Conservation (phyloP, 176 grass and related monocot genomes). For the Oryza coarctata region DNA sequence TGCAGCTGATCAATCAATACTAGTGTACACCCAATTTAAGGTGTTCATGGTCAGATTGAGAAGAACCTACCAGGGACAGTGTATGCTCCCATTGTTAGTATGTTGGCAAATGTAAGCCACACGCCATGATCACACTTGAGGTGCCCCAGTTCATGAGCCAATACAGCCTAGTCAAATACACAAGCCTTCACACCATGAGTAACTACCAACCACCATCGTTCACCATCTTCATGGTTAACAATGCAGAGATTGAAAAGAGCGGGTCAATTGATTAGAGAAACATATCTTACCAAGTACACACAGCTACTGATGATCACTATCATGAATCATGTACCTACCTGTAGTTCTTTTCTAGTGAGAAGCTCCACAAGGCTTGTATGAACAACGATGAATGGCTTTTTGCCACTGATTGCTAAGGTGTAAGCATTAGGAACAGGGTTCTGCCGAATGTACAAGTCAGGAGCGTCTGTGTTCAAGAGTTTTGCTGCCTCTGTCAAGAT, state of each 20-base stretch:
- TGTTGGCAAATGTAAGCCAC: slow-evolving; percentile 97
- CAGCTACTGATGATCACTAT: not conserved
- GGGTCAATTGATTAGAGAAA: not conserved
- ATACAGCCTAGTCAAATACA: slow-evolving; percentile 78
- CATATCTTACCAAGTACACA: not conserved
- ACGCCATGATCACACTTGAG: slow-evolving; percentile 95
- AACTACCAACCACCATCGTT: not conserved
- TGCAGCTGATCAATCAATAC: not conserved
- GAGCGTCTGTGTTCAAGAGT: slow-evolving; percentile 74
- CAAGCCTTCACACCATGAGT: slow-evolving; percentile 14
- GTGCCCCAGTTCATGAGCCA: slow-evolving; percentile 97
- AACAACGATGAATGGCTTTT: slow-evolving; percentile 89
- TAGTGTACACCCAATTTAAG: not conserved
- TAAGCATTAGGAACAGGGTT: not conserved
- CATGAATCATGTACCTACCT: slow-evolving; percentile 40
- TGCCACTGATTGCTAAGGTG: slow-evolving; percentile 77
- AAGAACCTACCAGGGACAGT: slow-evolving; percentile 67
- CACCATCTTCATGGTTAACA: not conserved
- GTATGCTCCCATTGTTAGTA: slow-evolving; percentile 80
- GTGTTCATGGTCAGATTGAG: not conserved
- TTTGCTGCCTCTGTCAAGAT: slow-evolving; percentile 43
- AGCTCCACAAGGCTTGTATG: slow-evolving; percentile 94
- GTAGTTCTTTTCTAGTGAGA: slow-evolving; percentile 81
- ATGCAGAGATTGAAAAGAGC: not conserved
- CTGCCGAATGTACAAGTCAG: slow-evolving; percentile 59